Evolutionary conservation across 176 grass and related monocot species (phyloP).

Genomic region (Pharus latifolius): DNA sequence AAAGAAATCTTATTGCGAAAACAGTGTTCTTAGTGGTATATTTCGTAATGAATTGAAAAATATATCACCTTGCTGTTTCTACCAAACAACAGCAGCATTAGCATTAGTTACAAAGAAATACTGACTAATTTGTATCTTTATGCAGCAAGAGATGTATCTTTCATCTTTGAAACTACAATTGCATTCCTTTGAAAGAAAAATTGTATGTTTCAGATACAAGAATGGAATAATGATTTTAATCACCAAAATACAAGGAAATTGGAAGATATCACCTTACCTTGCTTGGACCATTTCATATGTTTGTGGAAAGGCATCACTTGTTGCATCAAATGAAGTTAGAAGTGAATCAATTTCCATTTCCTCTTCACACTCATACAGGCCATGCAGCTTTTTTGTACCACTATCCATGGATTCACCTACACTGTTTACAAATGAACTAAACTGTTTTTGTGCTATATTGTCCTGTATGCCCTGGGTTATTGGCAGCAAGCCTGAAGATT

Average conservation of each 20-base stretch:
- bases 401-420: constrained; percentile 18
- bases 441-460: constrained; percentile 2
- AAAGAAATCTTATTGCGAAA: not conserved
- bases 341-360: constrained; percentile 57
- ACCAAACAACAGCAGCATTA: not conserved
- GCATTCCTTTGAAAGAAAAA: not conserved
- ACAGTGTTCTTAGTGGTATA: not conserved
- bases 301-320: constrained; percentile 26
- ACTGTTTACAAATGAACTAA: constrained; percentile 20
- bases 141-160: not conserved
- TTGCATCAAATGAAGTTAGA: constrained; percentile 35
- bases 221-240: not conserved
- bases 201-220: not conserved
- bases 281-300: constrained; percentile 37
- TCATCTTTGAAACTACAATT: not conserved
- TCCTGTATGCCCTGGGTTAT: not conserved
- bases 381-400: constrained; percentile 13
- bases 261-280: constrained; percentile 18
- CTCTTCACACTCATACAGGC: constrained; percentile 43
- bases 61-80: not conserved
- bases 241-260: constrained; percentile 3
- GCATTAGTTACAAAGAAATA: constrained; percentile 3
- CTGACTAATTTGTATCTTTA: not conserved
- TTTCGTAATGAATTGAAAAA: not conserved
- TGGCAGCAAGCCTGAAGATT: constrained; percentile 22